Conservation (phyloP, 768 basidiomycete species). For the Trametes villosa region DNA sequence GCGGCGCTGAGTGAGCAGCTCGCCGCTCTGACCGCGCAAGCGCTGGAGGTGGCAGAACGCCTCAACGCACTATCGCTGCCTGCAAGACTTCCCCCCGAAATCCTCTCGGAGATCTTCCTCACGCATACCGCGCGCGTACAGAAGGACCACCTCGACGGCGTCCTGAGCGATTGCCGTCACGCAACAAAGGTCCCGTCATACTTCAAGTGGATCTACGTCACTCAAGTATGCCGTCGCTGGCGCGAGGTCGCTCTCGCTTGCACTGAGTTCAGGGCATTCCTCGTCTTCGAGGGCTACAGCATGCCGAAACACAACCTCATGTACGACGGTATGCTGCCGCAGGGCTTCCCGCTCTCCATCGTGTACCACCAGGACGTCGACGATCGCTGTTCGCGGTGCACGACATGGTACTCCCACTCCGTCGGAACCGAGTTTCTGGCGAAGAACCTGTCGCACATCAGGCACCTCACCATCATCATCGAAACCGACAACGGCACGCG, state of each 20-base stretch:
- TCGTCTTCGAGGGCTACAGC: not conserved
- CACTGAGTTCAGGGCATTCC: slow-evolving; percentile 3
- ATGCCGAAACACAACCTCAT: not conserved
- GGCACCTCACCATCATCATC: slow-evolving; percentile 2
- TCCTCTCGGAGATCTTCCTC: slow-evolving; percentile 8
- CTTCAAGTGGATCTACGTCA: slow-evolving; percentile 12
- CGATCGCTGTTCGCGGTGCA: not conserved
- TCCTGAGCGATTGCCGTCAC: not conserved
- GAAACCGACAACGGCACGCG: not conserved
- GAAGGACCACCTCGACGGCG: not conserved
- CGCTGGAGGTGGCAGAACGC: not conserved
- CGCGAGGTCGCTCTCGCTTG: slow-evolving; percentile 5
- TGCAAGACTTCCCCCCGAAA: slow-evolving; percentile 4
- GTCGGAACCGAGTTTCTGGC: not conserved
- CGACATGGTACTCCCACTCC: not conserved
- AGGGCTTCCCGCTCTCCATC: slow-evolving; percentile 5
- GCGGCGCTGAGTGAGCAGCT: not conserved
- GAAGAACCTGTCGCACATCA: not conserved
- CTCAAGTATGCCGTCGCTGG: too few species aligned
- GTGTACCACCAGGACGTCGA: not conserved
- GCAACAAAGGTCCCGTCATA: not conserved
- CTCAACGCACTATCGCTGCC: not conserved
- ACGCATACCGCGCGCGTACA: slow-evolving; percentile 3
- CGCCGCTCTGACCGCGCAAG: not conserved
- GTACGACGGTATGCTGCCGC: too few species aligned